Evolutionary conservation across 1,139 yeast genomes (phyloP), one percentile per base, ranked within the genome.

Genomic region (Torulaspora pretoriensis): DNA sequence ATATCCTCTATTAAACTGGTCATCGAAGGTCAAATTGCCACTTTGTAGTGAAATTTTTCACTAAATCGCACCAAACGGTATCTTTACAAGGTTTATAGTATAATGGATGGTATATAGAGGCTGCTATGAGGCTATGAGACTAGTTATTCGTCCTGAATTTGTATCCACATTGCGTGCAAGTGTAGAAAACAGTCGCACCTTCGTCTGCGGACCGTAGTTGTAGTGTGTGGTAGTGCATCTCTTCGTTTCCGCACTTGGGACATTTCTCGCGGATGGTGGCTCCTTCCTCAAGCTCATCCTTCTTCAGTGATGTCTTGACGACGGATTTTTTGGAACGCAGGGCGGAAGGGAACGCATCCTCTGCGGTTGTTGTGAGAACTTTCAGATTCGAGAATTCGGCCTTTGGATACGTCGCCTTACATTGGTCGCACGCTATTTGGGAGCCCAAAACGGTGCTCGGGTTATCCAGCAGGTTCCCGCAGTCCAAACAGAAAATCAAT

Each of bases 191-290:
- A 5, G 95, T 85, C 25, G 94, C 94, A 74, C 98, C 99, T 75
- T 92, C 99, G 75, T 92, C 99, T 2, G 98, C 99, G 43, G 96
- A 86, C 71, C 99, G 80, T 57, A 92, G 77, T 69, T 92, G 99
- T 59, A 92, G 73, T 8, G 98, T 92, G 64, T 92, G 97, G 67
- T 92, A 92, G 64, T 83, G 92, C 98, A 94, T 94, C 68, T 92
- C 97, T 61, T 92, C 97, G 67, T 90, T 79, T 41, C 96, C 97
- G 78, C 98, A 92, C 68, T 89, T 82, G 17, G 97, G 97, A 74
- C 99, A 92, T 63, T 85, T 89, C 67, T 92, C 99, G 67, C 89
- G 85, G 65, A 92, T 92, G 17, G 94, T 84, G 31, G 97, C 97
- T 53, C 97, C 97, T 51, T 88, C 97, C 49, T 84, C 95, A 42